phyloP scores from a whole-genome alignment of 176 grass and related monocot genomes.

The Elaeis guineensis region DNA sequence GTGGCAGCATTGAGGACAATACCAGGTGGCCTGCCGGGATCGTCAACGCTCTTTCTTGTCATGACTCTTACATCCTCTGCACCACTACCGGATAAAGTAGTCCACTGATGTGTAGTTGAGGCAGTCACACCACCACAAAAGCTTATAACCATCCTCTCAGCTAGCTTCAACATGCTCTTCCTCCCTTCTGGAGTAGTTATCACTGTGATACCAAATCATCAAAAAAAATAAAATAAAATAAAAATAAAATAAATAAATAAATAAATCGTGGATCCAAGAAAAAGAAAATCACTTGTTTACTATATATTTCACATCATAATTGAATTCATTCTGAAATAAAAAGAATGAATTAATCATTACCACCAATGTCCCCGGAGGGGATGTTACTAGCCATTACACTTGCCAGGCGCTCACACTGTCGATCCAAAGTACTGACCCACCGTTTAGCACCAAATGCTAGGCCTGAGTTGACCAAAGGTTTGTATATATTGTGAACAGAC shows the following conservation, averaged over 20 bases:
- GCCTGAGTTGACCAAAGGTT: constrained; percentile 19
- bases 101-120: constrained; percentile 18
- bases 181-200: constrained; percentile 12
- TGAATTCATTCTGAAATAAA: not conserved
- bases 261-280: no score
- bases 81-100: constrained; percentile 13
- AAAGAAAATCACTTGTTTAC: no score
- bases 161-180: constrained; percentile 17
- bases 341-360: not conserved
- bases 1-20: constrained; percentile 18
- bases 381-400: constrained; percentile 15
- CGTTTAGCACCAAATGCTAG: constrained; percentile 9
- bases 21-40: constrained; percentile 18
- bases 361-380: constrained; percentile 4
- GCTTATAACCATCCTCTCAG: constrained; percentile 16
- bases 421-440: constrained; percentile 10
- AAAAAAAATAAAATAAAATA: no score
- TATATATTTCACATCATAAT: no score
- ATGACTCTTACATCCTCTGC: constrained; percentile 21
- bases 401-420: constrained; percentile 13
- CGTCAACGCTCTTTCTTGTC: constrained; percentile 17
- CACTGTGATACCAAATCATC: not conserved
- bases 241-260: no score
- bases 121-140: constrained; percentile 17
- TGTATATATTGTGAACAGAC: constrained; percentile 17